Conservation (phyloP, 352 stramenopile species). For the Thalassiosira mediterranea region DNA sequence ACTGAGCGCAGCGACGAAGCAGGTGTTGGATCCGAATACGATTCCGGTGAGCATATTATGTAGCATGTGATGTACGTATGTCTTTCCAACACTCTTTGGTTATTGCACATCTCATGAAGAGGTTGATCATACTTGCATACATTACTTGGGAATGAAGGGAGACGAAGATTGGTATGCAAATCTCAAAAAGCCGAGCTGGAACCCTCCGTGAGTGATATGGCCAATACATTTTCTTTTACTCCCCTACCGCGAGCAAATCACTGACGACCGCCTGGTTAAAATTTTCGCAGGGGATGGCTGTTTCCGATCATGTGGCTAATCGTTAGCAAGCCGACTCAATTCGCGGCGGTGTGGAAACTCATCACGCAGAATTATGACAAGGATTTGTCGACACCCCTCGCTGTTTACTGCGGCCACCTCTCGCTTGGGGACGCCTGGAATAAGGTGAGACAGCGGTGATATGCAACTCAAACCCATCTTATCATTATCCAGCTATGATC, state of each 20-base stretch:
- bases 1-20: slow-evolving; percentile 53
- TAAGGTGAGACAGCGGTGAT: too few species aligned
- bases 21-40: slow-evolving; percentile 55
- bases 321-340: slow-evolving; percentile 76
- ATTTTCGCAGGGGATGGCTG: slow-evolving; percentile 51
- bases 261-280: too few species aligned
- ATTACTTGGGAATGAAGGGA: slow-evolving; percentile 7
- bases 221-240: not conserved
- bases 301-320: slow-evolving; percentile 84
- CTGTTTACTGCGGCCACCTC: slow-evolving; percentile 63
- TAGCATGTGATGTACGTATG: not conserved
- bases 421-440: slow-evolving; percentile 68
- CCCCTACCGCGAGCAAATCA: too few species aligned
- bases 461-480: too few species aligned
- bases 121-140: too few species aligned
- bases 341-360: slow-evolving; percentile 53
- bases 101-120: not conserved
- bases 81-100: not conserved
- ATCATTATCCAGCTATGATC: too few species aligned
- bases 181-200: slow-evolving; percentile 69
- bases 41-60: slow-evolving; percentile 28
- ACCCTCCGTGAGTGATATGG: slow-evolving; percentile 56
- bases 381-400: slow-evolving; percentile 26
- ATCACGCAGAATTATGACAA: slow-evolving; percentile 22
- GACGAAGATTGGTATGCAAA: slow-evolving; percentile 72